These are phyloP conservation scores for Rhizoclosmatium hyalinum DNA, from an alignment of 371 early-diverging fungal genomes.

Conservation along the genomic window DNA sequence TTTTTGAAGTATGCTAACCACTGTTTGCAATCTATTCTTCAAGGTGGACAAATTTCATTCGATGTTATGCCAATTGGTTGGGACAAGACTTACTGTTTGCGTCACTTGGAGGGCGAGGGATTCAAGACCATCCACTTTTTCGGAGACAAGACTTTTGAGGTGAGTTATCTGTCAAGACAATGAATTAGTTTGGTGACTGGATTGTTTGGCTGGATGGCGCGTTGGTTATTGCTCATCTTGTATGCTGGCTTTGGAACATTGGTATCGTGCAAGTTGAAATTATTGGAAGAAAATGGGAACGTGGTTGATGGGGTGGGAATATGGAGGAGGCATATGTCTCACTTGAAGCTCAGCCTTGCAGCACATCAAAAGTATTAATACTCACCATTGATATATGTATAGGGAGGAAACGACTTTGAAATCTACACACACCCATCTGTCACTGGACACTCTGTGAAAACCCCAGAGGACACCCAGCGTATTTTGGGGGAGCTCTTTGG, in stretches of 20 bases:
- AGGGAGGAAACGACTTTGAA: constrained; percentile 99
- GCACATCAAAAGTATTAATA: not conserved
- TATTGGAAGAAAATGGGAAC: no score
- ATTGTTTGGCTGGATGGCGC: no score
- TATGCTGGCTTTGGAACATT: not conserved
- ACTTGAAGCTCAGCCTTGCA: not conserved
- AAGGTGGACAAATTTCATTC: constrained; percentile 98
- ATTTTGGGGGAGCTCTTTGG: constrained; percentile 84
- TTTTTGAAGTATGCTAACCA: not conserved
- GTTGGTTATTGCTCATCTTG: not conserved
- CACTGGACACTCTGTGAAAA: constrained; percentile 87
- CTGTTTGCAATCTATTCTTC: not conserved
- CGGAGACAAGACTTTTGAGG: constrained; percentile 97
- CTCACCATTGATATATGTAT: not conserved
- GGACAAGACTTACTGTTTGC: constrained; percentile 99
- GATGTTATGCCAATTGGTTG: constrained; percentile 99
- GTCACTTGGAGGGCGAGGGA: constrained; percentile 86
- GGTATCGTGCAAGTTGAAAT: no score
- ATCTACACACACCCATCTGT: constrained; percentile 89
- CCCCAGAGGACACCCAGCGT: constrained; percentile 90
- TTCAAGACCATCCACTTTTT: constrained; percentile 98
- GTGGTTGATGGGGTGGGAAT: not conserved
- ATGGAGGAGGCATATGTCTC: not conserved
- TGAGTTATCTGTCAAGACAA: constrained; percentile 25
- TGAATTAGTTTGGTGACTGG: not conserved